Conservation (phyloP, 768 basidiomycete genomes). For the Amanita inopinata region DNA sequence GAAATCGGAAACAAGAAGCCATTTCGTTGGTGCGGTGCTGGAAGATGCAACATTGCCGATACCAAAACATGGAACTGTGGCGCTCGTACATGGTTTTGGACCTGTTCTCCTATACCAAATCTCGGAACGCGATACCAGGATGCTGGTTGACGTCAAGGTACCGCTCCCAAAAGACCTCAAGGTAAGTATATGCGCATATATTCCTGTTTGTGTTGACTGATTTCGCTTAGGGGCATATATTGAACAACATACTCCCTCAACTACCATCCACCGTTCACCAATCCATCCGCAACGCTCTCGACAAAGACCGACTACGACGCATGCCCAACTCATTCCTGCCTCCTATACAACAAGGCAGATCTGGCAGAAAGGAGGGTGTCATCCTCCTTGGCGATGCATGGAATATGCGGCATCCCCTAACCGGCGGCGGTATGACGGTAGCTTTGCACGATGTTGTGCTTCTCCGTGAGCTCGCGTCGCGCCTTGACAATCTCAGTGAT, state of each 20-base stretch:
- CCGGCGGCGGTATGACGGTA: constrained; percentile 98
- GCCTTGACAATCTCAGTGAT: constrained; percentile 33
- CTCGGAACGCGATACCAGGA: constrained; percentile 78
- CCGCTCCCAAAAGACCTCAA: constrained; percentile 79
- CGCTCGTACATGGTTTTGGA: constrained; percentile 68
- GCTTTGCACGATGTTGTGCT: constrained; percentile 81
- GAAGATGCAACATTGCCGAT: constrained; percentile 69
- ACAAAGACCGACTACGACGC: constrained; percentile 69
- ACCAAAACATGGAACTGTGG: constrained; percentile 75
- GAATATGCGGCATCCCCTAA: constrained; percentile 99
- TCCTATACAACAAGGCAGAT: constrained; percentile 52
- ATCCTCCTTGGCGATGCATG: constrained; percentile 91
- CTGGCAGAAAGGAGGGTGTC: constrained; percentile 51
- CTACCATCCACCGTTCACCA: constrained; percentile 66
- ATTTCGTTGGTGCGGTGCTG: constrained; percentile 82
- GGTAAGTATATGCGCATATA: constrained; percentile 26
- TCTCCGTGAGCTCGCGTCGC: constrained; percentile 50
- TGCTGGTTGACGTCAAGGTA: constrained; percentile 83
- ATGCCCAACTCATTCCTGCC: constrained; percentile 98
- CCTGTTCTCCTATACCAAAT: constrained; percentile 95
- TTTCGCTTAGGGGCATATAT: constrained; percentile 49
- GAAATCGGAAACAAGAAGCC: constrained; percentile 52
- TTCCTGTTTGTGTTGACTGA: constrained; percentile 3
- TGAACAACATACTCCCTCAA: constrained; percentile 64
- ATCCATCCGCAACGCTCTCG: constrained; percentile 58